Evolutionary conservation across 306 rosid genomes (phyloP).

Genomic region (Nissolia schottii): DNA sequence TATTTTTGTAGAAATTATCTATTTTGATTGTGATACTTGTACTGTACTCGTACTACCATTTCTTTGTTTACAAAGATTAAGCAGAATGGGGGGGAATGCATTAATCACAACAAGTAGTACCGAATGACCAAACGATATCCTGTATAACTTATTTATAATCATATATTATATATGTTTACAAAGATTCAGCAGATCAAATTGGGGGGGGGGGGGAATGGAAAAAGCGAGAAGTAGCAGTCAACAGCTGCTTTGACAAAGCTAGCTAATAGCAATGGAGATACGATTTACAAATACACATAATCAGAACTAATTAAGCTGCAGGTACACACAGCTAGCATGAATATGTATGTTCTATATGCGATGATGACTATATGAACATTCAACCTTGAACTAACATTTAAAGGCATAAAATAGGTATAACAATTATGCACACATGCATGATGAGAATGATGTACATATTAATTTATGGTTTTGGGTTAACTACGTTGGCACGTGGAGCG

Average conservation of each 20-base stretch:
- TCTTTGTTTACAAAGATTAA: no score
- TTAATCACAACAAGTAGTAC: no score
- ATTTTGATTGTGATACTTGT: no score
- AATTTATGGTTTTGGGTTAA: conserved; percentile 34
- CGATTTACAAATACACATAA: not conserved
- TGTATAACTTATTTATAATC: not conserved
- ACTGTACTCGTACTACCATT: no score
- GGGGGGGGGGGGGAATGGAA: not conserved
- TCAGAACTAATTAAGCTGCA: not conserved
- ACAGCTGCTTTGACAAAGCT: not conserved
- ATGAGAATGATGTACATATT: not conserved
- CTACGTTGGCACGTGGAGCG: conserved; percentile 21
- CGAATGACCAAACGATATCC: not conserved
- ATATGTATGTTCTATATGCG: no score
- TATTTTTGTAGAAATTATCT: no score
- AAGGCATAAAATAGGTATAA: not conserved
- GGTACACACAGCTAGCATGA: no score
- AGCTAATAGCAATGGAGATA: not conserved
- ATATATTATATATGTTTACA: not conserved
- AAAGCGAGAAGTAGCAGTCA: not conserved
- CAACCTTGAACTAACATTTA: not conserved
- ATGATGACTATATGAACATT: not conserved
- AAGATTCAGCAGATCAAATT: not conserved
- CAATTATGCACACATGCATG: not conserved
- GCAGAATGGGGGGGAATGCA: no score